Percentiles rank a stretch among this genome's conserved stretches.
Evolutionary conservation across 495 filamentous ascomycete genomes (phyloP).

Genomic region (Penicillium macrosclerotiorum): DNA sequence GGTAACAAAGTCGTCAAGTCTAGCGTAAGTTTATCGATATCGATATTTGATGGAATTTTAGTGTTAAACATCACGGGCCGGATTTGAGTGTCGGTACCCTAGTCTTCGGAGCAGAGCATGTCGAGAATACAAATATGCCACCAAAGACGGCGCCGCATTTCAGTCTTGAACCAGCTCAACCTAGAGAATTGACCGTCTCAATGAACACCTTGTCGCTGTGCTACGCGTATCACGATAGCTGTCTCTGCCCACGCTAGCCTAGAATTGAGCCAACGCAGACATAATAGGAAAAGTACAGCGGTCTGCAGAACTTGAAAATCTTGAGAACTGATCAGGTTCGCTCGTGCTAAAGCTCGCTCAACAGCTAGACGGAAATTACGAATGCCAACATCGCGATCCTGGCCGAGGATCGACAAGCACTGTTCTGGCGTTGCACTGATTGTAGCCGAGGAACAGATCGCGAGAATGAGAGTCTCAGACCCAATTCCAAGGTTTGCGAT

Average conservation of each 20-base stretch:
- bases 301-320: slow-evolving; percentile 67
- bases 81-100: slow-evolving; percentile 69
- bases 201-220: slow-evolving; percentile 69
- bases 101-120: slow-evolving; percentile 68
- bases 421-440: not conserved
- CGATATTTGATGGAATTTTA: slow-evolving; percentile 60
- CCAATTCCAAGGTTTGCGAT: slow-evolving; percentile 30
- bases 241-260: slow-evolving; percentile 57
- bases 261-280: slow-evolving; percentile 53
- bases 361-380: slow-evolving; percentile 62
- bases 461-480: slow-evolving; percentile 17
- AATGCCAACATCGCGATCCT: slow-evolving; percentile 49
- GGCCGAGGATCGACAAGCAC: not conserved
- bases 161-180: slow-evolving; percentile 63
- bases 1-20: slow-evolving; percentile 51
- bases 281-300: slow-evolving; percentile 63
- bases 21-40: slow-evolving; percentile 63
- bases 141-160: slow-evolving; percentile 76
- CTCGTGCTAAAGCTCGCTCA: slow-evolving; percentile 64
- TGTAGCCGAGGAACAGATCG: not conserved
- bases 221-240: slow-evolving; percentile 65
- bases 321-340: slow-evolving; percentile 62
- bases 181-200: slow-evolving; percentile 62
- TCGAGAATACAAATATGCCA: slow-evolving; percentile 76
- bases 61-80: slow-evolving; percentile 64